Conservation (phyloP, 2,329 filamentous ascomycete species). For the Alternaria metachromatica region DNA sequence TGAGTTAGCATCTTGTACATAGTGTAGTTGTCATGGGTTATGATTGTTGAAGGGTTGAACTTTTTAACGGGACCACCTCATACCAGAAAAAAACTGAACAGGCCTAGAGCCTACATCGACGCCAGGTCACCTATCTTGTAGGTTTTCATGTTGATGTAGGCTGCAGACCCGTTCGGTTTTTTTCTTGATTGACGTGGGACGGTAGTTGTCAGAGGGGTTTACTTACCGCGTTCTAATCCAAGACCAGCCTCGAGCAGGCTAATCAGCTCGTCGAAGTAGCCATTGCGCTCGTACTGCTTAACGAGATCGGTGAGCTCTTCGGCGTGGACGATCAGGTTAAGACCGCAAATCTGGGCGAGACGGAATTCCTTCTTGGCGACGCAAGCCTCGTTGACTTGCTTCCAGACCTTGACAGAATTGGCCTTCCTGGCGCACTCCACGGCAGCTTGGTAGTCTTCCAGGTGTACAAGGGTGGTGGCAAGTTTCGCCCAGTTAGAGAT, state of each 20-base stretch:
- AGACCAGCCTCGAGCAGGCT: constrained; percentile 91
- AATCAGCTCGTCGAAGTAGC: constrained; percentile 99
- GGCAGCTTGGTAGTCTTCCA: constrained; percentile 95
- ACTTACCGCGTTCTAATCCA: constrained; percentile 75
- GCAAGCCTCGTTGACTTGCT: constrained; percentile 95
- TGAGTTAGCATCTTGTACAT: constrained; percentile 4
- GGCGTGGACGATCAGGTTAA: constrained; percentile 96
- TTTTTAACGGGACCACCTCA: not conserved
- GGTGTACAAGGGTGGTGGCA: constrained; percentile 94
- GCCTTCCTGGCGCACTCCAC: constrained; percentile 98
- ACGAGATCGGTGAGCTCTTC: constrained; percentile 93
- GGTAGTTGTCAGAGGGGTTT: not conserved
- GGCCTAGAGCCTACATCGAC: too few species aligned
- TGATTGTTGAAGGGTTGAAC: not conserved
- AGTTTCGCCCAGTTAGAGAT: constrained; percentile 99
- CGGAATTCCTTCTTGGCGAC: constrained; percentile 99
- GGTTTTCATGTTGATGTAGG: too few species aligned
- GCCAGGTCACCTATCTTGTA: too few species aligned
- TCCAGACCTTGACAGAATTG: constrained; percentile 99
- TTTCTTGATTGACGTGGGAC: too few species aligned
- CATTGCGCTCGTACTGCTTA: constrained; percentile 94
- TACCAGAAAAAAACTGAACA: too few species aligned
- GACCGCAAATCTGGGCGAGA: constrained; percentile 96
- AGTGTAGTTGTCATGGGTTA: not conserved
- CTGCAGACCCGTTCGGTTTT: too few species aligned